Percentiles rank a stretch among this genome's conserved stretches.
Evolutionary conservation across 345 rosid species (phyloP).

Genomic region (Kandelia obovata): DNA sequence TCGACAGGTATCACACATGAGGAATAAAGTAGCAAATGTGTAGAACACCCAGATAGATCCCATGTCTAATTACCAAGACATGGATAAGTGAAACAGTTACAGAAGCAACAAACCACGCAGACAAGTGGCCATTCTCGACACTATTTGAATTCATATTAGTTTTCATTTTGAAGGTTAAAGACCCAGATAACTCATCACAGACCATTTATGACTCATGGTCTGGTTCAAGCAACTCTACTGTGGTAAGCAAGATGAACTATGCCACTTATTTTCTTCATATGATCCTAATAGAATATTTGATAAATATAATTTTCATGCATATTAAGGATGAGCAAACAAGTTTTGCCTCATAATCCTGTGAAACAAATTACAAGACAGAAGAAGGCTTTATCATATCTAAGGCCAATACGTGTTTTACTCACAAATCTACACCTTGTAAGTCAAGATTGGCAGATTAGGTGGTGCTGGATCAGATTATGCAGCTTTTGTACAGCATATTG

Average conservation of each 20-base stretch:
- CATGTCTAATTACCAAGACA: too few relatives aligned
- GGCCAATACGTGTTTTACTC: not conserved
- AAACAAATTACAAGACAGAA: not conserved
- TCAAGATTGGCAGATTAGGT: conserved; percentile 65
- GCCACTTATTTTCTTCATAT: conserved; percentile 1
- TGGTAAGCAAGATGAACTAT: conserved; percentile 37
- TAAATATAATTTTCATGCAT: not conserved
- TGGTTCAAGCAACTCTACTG: conserved; percentile 37
- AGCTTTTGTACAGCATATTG: conserved; percentile 76
- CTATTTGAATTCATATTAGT: conserved; percentile 9
- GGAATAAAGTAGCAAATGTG: not conserved
- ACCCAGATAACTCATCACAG: conserved; percentile 70
- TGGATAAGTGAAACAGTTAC: too few relatives aligned
- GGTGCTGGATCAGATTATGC: conserved; percentile 70
- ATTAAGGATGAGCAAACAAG: conserved; percentile 1
- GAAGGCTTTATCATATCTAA: not conserved
- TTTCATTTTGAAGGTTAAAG: conserved; percentile 49
- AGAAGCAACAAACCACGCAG: not conserved
- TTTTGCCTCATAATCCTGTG: too few relatives aligned
- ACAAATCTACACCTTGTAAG: conserved; percentile 8
- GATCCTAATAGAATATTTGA: not conserved
- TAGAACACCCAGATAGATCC: not conserved
- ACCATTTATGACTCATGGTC: conserved; percentile 66
- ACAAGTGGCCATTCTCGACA: not conserved
- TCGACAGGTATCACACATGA: conserved; percentile 45